These are phyloP conservation scores for Talaromyces sp. DNA, from an alignment of 2,329 filamentous ascomycete genomes.

Conservation along the genomic window DNA sequence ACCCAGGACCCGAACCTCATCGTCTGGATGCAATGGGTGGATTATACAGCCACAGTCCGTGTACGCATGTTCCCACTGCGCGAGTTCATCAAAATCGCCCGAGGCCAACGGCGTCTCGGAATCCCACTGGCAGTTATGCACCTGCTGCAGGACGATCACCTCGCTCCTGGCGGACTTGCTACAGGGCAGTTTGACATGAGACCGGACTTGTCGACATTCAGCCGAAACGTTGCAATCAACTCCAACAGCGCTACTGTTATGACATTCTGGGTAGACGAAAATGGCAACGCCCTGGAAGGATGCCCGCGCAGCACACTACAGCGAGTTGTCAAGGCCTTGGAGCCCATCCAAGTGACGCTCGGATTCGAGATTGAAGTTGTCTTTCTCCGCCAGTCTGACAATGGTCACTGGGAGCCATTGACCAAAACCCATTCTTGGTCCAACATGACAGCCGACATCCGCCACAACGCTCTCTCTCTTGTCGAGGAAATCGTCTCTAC, in stretches of 20 bases:
- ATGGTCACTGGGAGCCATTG: constrained; percentile 40
- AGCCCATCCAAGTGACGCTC: constrained; percentile 55
- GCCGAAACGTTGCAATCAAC: constrained; percentile 52
- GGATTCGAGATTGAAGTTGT: constrained; percentile 82
- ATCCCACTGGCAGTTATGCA: constrained; percentile 62
- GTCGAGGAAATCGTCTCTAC: constrained; percentile 60
- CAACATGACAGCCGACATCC: constrained; percentile 57
- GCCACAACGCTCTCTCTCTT: constrained; percentile 48
- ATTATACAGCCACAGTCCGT: constrained; percentile 67
- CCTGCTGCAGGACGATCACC: constrained; percentile 62
- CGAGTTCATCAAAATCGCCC: constrained; percentile 47
- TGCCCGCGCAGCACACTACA: constrained; percentile 65
- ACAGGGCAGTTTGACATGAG: constrained; percentile 63
- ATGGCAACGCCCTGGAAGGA: constrained; percentile 47
- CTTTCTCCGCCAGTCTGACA: constrained; percentile 52
- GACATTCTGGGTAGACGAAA: constrained; percentile 58
- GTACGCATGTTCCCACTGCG: constrained; percentile 63
- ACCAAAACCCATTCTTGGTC: constrained; percentile 67
- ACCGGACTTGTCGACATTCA: constrained; percentile 61
- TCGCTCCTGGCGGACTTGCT: constrained; percentile 48
- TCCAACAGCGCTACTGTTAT: constrained; percentile 60
- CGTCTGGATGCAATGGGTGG: constrained; percentile 70
- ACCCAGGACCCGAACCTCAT: constrained; percentile 51
- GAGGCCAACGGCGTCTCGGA: constrained; percentile 48
- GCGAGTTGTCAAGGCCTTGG: constrained; percentile 48